These are phyloP conservation scores for Cyberlindnera nakhonratchasimensis DNA, from an alignment of 805 yeast genomes.

Conservation along the genomic window DNA sequence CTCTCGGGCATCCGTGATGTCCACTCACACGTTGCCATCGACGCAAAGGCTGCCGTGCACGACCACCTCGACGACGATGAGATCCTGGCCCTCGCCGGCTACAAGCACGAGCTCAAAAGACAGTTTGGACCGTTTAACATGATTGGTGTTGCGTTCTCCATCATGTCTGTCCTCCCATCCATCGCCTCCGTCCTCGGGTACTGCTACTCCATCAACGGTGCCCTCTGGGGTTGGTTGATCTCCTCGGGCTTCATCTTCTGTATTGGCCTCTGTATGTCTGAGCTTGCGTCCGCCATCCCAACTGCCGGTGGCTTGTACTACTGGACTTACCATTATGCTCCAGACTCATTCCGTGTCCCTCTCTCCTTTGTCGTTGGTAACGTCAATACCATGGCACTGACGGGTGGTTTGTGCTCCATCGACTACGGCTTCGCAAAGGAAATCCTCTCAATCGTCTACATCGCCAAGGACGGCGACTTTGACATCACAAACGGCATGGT, in stretches of 20 bases:
- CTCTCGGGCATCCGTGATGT: constrained; percentile 10
- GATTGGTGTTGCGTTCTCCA: constrained; percentile 67
- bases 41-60: constrained; percentile 24
- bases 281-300: constrained; percentile 65
- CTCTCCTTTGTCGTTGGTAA: constrained; percentile 63
- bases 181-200: constrained; percentile 52
- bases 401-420: constrained; percentile 64
- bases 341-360: constrained; percentile 46
- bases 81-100: constrained; percentile 52
- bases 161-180: constrained; percentile 59
- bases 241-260: constrained; percentile 49
- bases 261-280: constrained; percentile 65
- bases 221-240: constrained; percentile 72
- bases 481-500: constrained; percentile 46
- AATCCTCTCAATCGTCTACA: constrained; percentile 53
- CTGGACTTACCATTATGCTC: constrained; percentile 67
- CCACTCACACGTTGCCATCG: constrained; percentile 20
- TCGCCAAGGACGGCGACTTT: constrained; percentile 54
- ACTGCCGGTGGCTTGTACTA: constrained; percentile 73
- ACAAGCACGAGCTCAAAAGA: constrained; percentile 65
- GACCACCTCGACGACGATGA: constrained; percentile 25
- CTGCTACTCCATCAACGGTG: constrained; percentile 41
- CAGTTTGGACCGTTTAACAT: constrained; percentile 51
- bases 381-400: constrained; percentile 61
- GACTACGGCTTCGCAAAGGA: constrained; percentile 68